phyloP scores from a whole-genome alignment of 1,139 yeast species.

The Pneumocystis jirovecii region DNA sequence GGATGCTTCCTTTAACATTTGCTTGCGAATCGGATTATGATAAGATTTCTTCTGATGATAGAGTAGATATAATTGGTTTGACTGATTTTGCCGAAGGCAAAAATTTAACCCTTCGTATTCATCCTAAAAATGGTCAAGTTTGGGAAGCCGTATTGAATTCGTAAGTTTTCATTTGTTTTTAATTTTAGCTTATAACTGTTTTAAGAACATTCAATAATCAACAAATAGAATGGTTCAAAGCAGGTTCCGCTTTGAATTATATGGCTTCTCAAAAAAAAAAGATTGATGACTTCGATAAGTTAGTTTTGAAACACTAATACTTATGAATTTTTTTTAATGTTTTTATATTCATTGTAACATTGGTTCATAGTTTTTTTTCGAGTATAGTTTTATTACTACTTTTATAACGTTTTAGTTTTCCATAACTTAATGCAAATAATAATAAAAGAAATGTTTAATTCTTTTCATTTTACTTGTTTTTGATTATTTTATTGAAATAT shows the following conservation, averaged over 20 bases:
- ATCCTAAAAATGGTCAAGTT: slow-evolving; percentile 69
- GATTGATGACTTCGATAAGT: background rate
- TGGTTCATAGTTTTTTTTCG: background rate
- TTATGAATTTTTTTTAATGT: background rate
- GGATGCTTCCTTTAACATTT: slow-evolving; percentile 92
- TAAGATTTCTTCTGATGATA: slow-evolving; percentile 81
- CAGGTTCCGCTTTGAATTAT: slow-evolving; percentile 97
- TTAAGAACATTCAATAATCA: slow-evolving; percentile 73
- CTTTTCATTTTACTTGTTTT: background rate
- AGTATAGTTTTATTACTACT: background rate
- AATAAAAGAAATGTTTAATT: background rate
- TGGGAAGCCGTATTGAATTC: slow-evolving; percentile 82
- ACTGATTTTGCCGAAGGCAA: slow-evolving; percentile 86
- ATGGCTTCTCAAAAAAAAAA: slow-evolving; percentile 46
- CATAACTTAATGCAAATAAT: too few relatives aligned
- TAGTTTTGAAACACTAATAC: background rate
- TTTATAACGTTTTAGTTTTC: background rate
- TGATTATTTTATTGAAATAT: too few relatives aligned
- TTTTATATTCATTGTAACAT: background rate
- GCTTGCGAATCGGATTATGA: slow-evolving; percentile 81
- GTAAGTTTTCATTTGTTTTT: background rate
- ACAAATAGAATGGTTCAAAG: slow-evolving; percentile 98
- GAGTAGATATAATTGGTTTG: slow-evolving; percentile 75
- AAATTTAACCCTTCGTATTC: slow-evolving; percentile 71
- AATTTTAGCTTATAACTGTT: background rate